Evolutionary conservation across 1,284 basidiomycete genomes (phyloP).

Genomic region (Prillingera fragicola): DNA sequence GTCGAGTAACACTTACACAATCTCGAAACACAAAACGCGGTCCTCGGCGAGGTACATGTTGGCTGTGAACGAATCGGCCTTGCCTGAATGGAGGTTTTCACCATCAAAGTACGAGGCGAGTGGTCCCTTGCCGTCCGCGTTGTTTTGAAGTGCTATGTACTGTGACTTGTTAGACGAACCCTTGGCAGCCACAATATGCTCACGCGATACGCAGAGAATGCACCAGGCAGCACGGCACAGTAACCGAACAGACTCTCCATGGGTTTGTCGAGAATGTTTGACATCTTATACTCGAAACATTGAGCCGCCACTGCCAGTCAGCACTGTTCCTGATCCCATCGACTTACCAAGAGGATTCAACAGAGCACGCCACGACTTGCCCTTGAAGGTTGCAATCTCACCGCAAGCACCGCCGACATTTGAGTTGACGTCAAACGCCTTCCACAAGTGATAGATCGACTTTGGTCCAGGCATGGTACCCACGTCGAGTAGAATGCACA

Average conservation of each 20-base stretch:
- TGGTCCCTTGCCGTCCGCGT: constrained; percentile 77
- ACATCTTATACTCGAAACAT: constrained; percentile 86
- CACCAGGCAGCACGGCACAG: constrained; percentile 71
- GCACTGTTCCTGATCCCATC: background rate
- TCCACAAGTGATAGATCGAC: constrained; percentile 84
- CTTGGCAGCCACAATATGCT: constrained; percentile 17
- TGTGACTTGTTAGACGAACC: constrained; percentile 19
- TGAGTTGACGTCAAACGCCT: constrained; percentile 84
- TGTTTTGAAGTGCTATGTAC: constrained; percentile 61
- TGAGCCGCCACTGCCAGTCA: constrained; percentile 71
- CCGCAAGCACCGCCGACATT: constrained; percentile 92
- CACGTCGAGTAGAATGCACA: constrained; percentile 66
- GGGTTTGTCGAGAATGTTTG: constrained; percentile 90
- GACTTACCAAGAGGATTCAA: constrained; percentile 73
- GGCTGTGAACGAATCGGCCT: constrained; percentile 92
- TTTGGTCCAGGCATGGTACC: constrained; percentile 81
- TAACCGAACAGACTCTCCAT: constrained; percentile 91
- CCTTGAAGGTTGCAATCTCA: constrained; percentile 89
- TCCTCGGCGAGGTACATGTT: constrained; percentile 53
- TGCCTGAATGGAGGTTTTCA: constrained; percentile 80
- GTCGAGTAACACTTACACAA: constrained; percentile 54
- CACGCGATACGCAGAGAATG: constrained; percentile 77
- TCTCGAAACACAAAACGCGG: constrained; percentile 95
- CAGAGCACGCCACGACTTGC: constrained; percentile 72
- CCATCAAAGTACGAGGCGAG: constrained; percentile 96